These are phyloP conservation scores for Penicillium cinerascens DNA, from an alignment of 495 filamentous ascomycete species.

Conservation along the genomic window DNA sequence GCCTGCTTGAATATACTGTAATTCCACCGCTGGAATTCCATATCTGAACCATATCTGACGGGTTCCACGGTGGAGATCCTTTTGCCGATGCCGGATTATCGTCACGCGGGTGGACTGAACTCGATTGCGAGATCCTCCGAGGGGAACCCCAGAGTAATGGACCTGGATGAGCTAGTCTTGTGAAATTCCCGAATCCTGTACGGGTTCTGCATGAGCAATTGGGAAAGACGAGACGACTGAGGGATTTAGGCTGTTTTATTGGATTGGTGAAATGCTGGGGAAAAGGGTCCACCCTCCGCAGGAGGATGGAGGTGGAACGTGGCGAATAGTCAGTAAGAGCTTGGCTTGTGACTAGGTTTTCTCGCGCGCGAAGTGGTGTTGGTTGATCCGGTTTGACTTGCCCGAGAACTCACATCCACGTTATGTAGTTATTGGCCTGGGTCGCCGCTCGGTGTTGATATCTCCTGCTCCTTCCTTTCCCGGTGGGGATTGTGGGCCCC, in stretches of 20 bases:
- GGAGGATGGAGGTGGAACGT: background rate
- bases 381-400: background rate
- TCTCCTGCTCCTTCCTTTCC: constrained; percentile 23
- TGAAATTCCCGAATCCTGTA: too few species aligned
- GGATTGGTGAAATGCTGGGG: background rate
- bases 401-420: background rate
- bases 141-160: background rate
- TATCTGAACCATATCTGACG: background rate
- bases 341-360: background rate
- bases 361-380: background rate
- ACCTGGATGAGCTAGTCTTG: background rate
- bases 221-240: constrained; percentile 9
- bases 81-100: constrained; percentile 4
- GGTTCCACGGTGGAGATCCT: background rate
- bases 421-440: constrained; percentile 11
- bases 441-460: constrained; percentile 21
- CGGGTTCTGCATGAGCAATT: background rate
- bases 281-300: constrained; percentile 4
- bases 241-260: constrained; percentile 2
- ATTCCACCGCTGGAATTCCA: too few species aligned
- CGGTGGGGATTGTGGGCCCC: background rate
- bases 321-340: background rate
- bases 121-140: background rate
- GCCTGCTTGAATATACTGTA: background rate
- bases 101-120: background rate